Percentiles rank a stretch among this genome's conserved stretches.
phyloP scores from a whole-genome alignment of 2,329 filamentous ascomycete species.

The Penicillium sp. region DNA sequence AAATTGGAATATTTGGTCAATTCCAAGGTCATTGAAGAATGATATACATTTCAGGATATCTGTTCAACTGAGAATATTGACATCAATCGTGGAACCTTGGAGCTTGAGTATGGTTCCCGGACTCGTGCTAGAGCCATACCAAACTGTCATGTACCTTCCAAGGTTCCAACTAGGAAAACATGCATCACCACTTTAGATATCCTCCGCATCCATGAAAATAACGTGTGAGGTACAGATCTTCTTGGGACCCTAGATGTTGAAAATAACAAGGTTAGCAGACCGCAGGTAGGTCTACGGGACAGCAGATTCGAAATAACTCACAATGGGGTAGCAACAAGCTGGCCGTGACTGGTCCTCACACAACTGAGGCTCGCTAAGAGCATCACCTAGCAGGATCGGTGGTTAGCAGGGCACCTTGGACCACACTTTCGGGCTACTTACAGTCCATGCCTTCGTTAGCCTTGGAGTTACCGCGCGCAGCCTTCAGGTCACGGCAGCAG shows the following conservation, averaged over 20 bases:
- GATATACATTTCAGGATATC: constrained; percentile 8
- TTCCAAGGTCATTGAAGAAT: background rate
- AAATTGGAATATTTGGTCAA: too few species aligned
- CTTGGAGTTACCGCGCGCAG: constrained; percentile 20
- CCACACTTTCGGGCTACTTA: constrained; percentile 13
- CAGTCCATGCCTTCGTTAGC: constrained; percentile 26
- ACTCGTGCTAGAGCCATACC: too few species aligned
- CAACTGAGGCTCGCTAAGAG: constrained; percentile 19
- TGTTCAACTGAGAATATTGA: constrained; percentile 15
- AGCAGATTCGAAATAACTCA: constrained; percentile 17
- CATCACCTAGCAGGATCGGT: constrained; percentile 14
- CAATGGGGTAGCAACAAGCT: constrained; percentile 35
- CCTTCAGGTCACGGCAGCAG: constrained; percentile 30
- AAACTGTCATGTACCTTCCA: too few species aligned
- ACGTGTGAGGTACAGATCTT: constrained; percentile 32
- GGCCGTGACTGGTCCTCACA: constrained; percentile 29
- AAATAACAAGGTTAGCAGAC: background rate
- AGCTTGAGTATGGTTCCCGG: too few species aligned
- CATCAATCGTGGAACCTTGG: background rate
- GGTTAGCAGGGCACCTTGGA: constrained; percentile 9
- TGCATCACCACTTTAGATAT: constrained; percentile 13
- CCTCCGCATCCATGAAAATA: constrained; percentile 21
- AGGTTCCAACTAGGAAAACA: background rate
- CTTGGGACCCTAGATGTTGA: constrained; percentile 21
- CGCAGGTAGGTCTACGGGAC: too few species aligned